Conservation (phyloP, 2,329 filamentous ascomycete species). For the Neonectria ditissima region DNA sequence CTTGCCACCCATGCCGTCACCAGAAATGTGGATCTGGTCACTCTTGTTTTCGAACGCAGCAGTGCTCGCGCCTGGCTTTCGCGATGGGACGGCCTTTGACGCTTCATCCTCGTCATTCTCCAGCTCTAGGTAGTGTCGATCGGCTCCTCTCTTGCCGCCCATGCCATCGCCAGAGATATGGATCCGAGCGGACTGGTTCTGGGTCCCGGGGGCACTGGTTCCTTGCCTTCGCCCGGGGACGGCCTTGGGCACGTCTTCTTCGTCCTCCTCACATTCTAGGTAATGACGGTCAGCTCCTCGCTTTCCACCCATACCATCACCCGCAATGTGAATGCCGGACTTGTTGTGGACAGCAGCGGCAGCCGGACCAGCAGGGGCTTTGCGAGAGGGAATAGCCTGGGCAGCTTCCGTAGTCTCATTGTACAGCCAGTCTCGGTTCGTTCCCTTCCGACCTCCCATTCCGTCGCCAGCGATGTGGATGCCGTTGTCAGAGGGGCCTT, state of each 20-base stretch:
- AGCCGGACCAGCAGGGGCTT: constrained; percentile 40
- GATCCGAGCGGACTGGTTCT: constrained; percentile 62
- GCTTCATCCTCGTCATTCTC: constrained; percentile 51
- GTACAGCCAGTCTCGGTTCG: constrained; percentile 67
- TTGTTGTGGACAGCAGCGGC: constrained; percentile 26
- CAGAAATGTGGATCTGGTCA: constrained; percentile 58
- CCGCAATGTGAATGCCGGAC: constrained; percentile 57
- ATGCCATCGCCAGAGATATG: constrained; percentile 73
- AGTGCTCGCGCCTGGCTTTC: constrained; percentile 32
- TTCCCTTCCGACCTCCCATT: constrained; percentile 71
- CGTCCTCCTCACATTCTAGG: constrained; percentile 48
- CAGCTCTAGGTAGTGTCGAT: constrained; percentile 68
- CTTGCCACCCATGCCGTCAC: constrained; percentile 74
- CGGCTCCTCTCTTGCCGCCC: constrained; percentile 69
- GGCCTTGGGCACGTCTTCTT: constrained; percentile 50
- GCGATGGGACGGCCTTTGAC: constrained; percentile 33
- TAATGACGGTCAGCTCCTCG: constrained; percentile 66
- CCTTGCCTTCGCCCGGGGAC: constrained; percentile 53
- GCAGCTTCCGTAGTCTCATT: constrained; percentile 57
- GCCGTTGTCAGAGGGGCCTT: constrained; percentile 26
- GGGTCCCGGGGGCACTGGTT: constrained; percentile 45
- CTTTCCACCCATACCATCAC: constrained; percentile 74
- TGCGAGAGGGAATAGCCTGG: constrained; percentile 48
- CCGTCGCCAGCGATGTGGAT: constrained; percentile 68
- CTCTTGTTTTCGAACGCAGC: constrained; percentile 33